A percentile compares a stretch with the other conserved stretches of the same genome.
Evolutionary conservation across 148 eudicot genomes (phyloP).

Genomic region (Rhododendron mucronatum): DNA sequence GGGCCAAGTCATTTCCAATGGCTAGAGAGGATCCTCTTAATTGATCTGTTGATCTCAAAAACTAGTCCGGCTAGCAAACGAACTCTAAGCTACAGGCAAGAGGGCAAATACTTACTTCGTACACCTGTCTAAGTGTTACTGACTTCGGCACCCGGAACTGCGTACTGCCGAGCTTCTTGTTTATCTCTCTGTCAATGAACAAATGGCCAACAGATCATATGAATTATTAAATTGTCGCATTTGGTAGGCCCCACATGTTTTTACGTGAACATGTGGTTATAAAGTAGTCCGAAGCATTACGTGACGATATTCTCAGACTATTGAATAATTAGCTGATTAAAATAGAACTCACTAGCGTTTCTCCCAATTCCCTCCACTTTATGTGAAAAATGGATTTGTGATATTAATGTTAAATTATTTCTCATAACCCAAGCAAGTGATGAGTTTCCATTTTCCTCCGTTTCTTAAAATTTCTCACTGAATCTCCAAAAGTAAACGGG

Average conservation of each 20-base stretch:
- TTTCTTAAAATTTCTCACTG: not conserved
- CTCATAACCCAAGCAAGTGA: too few relatives aligned
- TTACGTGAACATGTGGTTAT: too few relatives aligned
- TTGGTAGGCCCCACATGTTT: too few relatives aligned
- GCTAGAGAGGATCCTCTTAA: too few relatives aligned
- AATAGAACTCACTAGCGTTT: not conserved
- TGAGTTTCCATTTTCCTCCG: not conserved
- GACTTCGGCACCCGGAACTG: conserved; percentile 56
- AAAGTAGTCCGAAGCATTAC: too few relatives aligned
- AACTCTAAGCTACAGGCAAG: not conserved
- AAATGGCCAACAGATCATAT: not conserved
- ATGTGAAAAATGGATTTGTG: not conserved
- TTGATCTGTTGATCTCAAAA: too few relatives aligned
- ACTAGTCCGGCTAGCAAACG: too few relatives aligned
- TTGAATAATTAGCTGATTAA: too few relatives aligned
- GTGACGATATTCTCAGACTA: too few relatives aligned
- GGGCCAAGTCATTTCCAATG: too few relatives aligned
- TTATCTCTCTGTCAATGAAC: conserved; percentile 44
- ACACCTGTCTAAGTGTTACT: conserved; percentile 36
- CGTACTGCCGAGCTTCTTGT: conserved; percentile 54
- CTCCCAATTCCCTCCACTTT: not conserved
- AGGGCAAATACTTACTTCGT: conserved; percentile 26
- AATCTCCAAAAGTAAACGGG: not conserved
- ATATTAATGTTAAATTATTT: not conserved
- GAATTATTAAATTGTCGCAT: too few relatives aligned